Base-by-base conservation (phyloP, 2,329 filamentous ascomycete species). In the Arthrobotrys pseudoclavata region DNA sequence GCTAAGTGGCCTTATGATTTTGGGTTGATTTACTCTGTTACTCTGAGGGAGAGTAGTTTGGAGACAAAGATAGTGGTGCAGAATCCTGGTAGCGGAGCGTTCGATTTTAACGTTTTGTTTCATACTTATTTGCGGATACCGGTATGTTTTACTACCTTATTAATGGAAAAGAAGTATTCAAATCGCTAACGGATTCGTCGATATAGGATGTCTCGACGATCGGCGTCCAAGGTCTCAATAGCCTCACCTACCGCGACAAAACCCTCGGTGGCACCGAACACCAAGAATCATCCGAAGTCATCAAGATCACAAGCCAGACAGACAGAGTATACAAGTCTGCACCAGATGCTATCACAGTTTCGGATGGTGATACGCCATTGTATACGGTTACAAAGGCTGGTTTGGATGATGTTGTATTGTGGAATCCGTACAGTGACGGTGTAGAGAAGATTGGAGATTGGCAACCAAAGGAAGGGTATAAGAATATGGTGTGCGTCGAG, bases 381-480 rank as follows among this genome's bases (percentile, higher is more conserved):
- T 94, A 92, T 85, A 89, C 90, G 76, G 87, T 98, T 69, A 89
- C 91, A 47, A 89, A 96, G 79, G 93, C 97, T 84, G 94, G 93
- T 80, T 87, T 99, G 80, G 88, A 89, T 79, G 93, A 98, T 80
- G 90, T 96, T 15, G 95, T 97, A 0, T 92, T 98, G 31, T 99
- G 96, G 96, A 99, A 99, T 85, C 96, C 96, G 1, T 97, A 95
- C 94, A 87, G 88, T 47, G 92, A 94, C 79, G 97, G 96, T 86
- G 90, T 92, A 0, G 89, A 90, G 81, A 87, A 87, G 4, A 97
- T 97, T 85, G 90, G 86, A 64, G 96, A 99, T 84, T 97, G 98
- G 83, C 88, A 88, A 74, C 96, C 96, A 61, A 92, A 96, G 82
- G 92, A 94, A 67, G 96, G 92, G 42, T 98, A 91, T 86, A 93